phyloP scores from a whole-genome alignment of 371 early-diverging fungal species.

The Smittium culicis region DNA sequence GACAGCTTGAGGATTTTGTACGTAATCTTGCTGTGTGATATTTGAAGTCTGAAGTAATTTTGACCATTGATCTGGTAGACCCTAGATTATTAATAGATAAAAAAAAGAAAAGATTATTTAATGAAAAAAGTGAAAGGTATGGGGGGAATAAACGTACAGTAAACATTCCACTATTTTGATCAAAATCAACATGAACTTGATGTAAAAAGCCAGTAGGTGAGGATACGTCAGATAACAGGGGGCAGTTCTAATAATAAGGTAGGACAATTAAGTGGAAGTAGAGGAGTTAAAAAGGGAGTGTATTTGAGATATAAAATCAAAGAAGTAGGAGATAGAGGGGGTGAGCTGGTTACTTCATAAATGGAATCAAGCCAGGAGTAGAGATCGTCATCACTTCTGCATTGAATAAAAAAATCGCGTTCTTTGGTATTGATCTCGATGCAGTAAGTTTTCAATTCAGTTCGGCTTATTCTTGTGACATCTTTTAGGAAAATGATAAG shows the following conservation, averaged over 20 bases:
- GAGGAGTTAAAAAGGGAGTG: slow-evolving; percentile 9
- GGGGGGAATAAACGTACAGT: slow-evolving; percentile 18
- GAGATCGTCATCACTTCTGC: slow-evolving; percentile 83
- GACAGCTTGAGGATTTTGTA: slow-evolving; percentile 94
- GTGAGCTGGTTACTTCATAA: slow-evolving; percentile 47
- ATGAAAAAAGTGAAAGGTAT: background rate
- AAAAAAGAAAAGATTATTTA: background rate
- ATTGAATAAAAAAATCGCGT: slow-evolving; percentile 66
- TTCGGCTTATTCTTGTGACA: slow-evolving; percentile 62
- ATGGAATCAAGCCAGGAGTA: slow-evolving; percentile 94
- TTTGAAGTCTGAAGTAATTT: slow-evolving; percentile 72
- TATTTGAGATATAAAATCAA: slow-evolving; percentile 5
- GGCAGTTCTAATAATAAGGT: slow-evolving; percentile 43
- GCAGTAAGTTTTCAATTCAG: slow-evolving; percentile 73
- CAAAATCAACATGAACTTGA: slow-evolving; percentile 93
- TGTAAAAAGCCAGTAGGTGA: slow-evolving; percentile 90
- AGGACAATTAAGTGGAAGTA: background rate
- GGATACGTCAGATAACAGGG: slow-evolving; percentile 68
- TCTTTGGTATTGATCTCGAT: slow-evolving; percentile 80
- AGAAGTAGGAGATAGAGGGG: background rate
- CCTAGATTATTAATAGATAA: slow-evolving; percentile 19
- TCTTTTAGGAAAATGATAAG: slow-evolving; percentile 77
- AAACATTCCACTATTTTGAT: slow-evolving; percentile 81
- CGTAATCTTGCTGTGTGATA: slow-evolving; percentile 88
- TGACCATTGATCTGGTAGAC: slow-evolving; percentile 88